Conservation (phyloP, 805 yeast species). For the Candida sakaeoensis region DNA sequence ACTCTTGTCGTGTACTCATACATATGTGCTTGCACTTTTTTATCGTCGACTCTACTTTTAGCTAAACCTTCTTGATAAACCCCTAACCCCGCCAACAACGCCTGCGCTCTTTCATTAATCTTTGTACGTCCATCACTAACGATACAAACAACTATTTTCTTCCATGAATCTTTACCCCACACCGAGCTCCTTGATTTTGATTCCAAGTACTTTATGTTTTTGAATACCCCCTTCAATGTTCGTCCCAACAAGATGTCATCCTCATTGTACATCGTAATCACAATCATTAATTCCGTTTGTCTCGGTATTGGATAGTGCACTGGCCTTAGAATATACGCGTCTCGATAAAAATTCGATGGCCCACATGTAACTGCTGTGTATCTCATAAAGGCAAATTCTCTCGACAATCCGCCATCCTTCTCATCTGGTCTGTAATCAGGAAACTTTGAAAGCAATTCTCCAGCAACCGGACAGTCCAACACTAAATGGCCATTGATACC, state of each 20-base stretch:
- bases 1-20: slow-evolving; percentile 65
- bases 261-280: slow-evolving; percentile 65
- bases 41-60: slow-evolving; percentile 55
- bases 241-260: slow-evolving; percentile 60
- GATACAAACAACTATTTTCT: slow-evolving; percentile 58
- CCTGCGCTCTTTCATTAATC: slow-evolving; percentile 59
- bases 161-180: slow-evolving; percentile 52
- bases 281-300: slow-evolving; percentile 58
- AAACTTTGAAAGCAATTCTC: slow-evolving; percentile 38
- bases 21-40: slow-evolving; percentile 60
- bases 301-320: slow-evolving; percentile 50
- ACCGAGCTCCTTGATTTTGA: slow-evolving; percentile 43
- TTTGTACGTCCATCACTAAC: slow-evolving; percentile 67
- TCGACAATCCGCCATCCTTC: slow-evolving; percentile 39
- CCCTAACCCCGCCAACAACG: slow-evolving; percentile 61
- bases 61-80: slow-evolving; percentile 66
- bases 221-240: slow-evolving; percentile 61
- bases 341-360: slow-evolving; percentile 58
- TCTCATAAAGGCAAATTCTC: slow-evolving; percentile 59
- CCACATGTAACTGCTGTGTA: slow-evolving; percentile 66
- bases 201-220: slow-evolving; percentile 57
- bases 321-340: slow-evolving; percentile 55
- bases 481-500: slow-evolving; percentile 45
- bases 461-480: slow-evolving; percentile 45
- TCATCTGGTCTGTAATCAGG: slow-evolving; percentile 33